Conservation (phyloP, 1,139 yeast species). For the Sugiyamaella paludigena region DNA sequence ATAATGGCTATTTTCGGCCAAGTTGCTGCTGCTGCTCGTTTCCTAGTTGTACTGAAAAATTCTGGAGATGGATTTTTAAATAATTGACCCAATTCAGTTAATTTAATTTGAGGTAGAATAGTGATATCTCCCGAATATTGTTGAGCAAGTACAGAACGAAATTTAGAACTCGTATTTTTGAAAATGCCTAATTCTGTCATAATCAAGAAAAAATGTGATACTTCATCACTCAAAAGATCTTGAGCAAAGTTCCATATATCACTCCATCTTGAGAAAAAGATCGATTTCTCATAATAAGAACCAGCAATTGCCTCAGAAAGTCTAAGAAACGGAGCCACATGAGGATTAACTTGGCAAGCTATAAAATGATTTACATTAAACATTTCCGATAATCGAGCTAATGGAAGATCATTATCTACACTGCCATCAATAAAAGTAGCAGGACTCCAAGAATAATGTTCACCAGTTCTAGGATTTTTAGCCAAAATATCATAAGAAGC, state of each 20-base stretch:
- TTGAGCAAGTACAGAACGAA: constrained; percentile 75
- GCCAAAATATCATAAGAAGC: constrained; percentile 84
- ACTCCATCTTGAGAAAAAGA: constrained; percentile 38
- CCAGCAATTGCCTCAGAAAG: constrained; percentile 28
- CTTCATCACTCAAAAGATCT: constrained; percentile 63
- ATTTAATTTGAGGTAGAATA: constrained; percentile 70
- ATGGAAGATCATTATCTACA: constrained; percentile 90
- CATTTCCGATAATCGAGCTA: constrained; percentile 86
- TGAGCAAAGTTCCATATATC: constrained; percentile 53
- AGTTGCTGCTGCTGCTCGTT: constrained; percentile 85
- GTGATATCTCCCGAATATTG: constrained; percentile 93
- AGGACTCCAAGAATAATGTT: constrained; percentile 77
- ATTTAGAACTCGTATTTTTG: constrained; percentile 66
- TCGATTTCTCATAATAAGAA: constrained; percentile 4
- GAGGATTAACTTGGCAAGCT: constrained; percentile 97
- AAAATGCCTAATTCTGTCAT: constrained; percentile 73
- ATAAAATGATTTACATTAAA: constrained; percentile 95
- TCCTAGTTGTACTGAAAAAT: constrained; percentile 64
- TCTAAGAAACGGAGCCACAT: constrained; percentile 80
- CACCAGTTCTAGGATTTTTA: constrained; percentile 67
- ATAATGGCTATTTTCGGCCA: constrained; percentile 90
- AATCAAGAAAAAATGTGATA: constrained; percentile 72
- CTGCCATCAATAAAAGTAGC: constrained; percentile 92
- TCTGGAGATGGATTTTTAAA: constrained; percentile 78
- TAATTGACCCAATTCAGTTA: constrained; percentile 59